Evolutionary conservation across 805 yeast species (phyloP), one percentile per base, ranked within the genome.

Genomic region (Millerozyma acaciae): DNA sequence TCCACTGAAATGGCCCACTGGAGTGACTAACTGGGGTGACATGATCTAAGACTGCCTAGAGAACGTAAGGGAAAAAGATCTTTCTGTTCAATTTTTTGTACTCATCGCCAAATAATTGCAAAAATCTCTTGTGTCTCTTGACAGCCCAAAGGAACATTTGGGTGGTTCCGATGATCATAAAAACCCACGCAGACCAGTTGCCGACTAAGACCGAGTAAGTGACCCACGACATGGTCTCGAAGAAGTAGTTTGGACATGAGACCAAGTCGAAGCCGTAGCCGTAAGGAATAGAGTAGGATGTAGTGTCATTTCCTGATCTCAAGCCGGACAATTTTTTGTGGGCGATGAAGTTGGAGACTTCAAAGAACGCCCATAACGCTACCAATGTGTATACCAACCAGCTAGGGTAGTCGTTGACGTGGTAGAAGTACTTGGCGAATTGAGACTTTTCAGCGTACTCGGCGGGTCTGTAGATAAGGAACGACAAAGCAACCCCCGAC

Each of bases 71-170:
- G 46, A 93, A 65, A 60, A 80, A 68, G 42, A 85, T 82, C 26
- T 54, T 55, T 53, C 87, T 81, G 62, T 88, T 81, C 55, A 75
- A 70, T 49, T 78, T 76, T 50, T 90, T 90, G 57, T 90, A 93
- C 43, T 77, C 75, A 47, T 77, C 78, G 16, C 88, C 87, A 63
- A 84, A 84, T 36, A 78, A 80, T 50, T 70, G 72, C 51, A 67
- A 64, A 55, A 80, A 83, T 35, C 78, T 67, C 48, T 65, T 68
- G 62, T 90, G 94, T 58, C 87, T 89, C 68, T 86, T 80, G 38
- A 76, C 71, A 15, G 97, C 97, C 97, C 97, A 90, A 34, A 76
- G 47, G 65, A 75, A 80, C 97, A 93, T 90, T 56, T 93, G 96
- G 25, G 58, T 72, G 9, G 84, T 66, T 30, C 93, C 81, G 30